Conservation (phyloP, 164 flowering plant genomes). For the Tinospora cordifolia region DNA sequence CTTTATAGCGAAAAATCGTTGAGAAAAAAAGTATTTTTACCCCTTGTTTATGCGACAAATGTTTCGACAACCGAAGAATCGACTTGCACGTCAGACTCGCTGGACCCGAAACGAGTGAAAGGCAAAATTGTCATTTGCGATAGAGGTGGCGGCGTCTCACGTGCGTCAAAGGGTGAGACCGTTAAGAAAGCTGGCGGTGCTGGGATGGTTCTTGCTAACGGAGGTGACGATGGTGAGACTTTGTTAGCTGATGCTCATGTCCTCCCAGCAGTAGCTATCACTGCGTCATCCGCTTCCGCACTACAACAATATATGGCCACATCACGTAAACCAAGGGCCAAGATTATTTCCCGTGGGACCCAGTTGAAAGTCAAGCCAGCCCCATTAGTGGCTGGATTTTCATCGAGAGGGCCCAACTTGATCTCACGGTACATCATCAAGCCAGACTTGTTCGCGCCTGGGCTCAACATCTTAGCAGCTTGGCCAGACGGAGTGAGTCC, state of each 20-base stretch:
- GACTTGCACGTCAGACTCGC: too few relatives aligned
- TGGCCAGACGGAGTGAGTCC: slow-evolving; percentile 88
- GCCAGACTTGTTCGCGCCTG: slow-evolving; percentile 94
- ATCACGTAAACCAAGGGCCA: slow-evolving; percentile 59
- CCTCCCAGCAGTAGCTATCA: slow-evolving; percentile 77
- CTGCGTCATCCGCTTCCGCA: slow-evolving; percentile 43
- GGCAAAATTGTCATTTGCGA: slow-evolving; percentile 90
- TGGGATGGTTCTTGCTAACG: slow-evolving; percentile 87
- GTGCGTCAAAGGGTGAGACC: slow-evolving; percentile 74
- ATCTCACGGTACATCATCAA: slow-evolving; percentile 74
- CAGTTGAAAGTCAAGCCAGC: slow-evolving; percentile 68
- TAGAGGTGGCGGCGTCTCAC: slow-evolving; percentile 69
- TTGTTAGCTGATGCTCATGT: slow-evolving; percentile 90
- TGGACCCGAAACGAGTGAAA: slow-evolving; percentile 49
- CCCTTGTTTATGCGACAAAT: slow-evolving; percentile 70
- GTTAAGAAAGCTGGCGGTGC: slow-evolving; percentile 81
- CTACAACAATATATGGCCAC: too few relatives aligned
- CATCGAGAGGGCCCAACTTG: slow-evolving; percentile 89
- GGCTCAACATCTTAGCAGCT: slow-evolving; percentile 87
- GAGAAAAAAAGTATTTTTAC: too few relatives aligned
- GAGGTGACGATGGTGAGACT: slow-evolving; percentile 87
- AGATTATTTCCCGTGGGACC: slow-evolving; percentile 68
- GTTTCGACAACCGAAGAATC: too few relatives aligned
- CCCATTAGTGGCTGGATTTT: slow-evolving; percentile 84
- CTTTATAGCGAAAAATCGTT: slow-evolving; percentile 76